These are phyloP conservation scores for Termitomyces sp. DNA, from an alignment of 768 basidiomycete genomes.

Conservation along the genomic window DNA sequence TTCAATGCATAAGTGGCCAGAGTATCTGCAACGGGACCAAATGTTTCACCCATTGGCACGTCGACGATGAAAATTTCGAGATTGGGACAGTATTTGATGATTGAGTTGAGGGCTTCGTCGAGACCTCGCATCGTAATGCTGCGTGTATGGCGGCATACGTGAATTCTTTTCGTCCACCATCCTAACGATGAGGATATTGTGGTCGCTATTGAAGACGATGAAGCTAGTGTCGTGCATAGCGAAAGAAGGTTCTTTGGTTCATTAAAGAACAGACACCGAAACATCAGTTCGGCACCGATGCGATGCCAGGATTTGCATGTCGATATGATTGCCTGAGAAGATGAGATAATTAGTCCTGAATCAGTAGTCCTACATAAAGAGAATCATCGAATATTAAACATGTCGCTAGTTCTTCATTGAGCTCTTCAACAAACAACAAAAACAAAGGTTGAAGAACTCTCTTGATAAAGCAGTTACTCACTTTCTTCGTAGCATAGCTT, in stretches of 20 bases:
- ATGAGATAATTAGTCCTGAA: not conserved
- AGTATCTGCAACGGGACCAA: slow-evolving; percentile 61
- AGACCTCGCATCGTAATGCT: slow-evolving; percentile 41
- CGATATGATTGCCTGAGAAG: slow-evolving; percentile 56
- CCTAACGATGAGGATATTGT: slow-evolving; percentile 45
- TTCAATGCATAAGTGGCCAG: slow-evolving; percentile 45
- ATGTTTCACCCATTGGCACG: slow-evolving; percentile 53
- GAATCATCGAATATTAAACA: not conserved
- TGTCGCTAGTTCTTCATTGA: not conserved
- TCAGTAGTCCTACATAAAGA: not conserved
- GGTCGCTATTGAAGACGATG: slow-evolving; percentile 27
- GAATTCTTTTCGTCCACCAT: slow-evolving; percentile 72
- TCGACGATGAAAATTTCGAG: slow-evolving; percentile 70
- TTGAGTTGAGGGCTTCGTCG: slow-evolving; percentile 47
- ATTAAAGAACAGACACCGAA: slow-evolving; percentile 63
- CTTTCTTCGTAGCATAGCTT: slow-evolving; percentile 66
- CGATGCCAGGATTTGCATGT: slow-evolving; percentile 62
- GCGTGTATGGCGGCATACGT: slow-evolving; percentile 48
- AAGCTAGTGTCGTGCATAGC: slow-evolving; percentile 47
- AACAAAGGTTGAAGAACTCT: not conserved
- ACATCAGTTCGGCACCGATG: slow-evolving; percentile 61
- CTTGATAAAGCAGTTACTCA: slow-evolving; percentile 18
- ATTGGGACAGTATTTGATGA: slow-evolving; percentile 64
- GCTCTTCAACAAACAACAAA: not conserved
- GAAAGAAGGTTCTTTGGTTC: slow-evolving; percentile 48